A percentile compares a stretch with the other conserved stretches of the same genome.
These are phyloP conservation scores for Pseudodiploospora longispora DNA, from an alignment of 2,329 filamentous ascomycete species.

Conservation along the genomic window DNA sequence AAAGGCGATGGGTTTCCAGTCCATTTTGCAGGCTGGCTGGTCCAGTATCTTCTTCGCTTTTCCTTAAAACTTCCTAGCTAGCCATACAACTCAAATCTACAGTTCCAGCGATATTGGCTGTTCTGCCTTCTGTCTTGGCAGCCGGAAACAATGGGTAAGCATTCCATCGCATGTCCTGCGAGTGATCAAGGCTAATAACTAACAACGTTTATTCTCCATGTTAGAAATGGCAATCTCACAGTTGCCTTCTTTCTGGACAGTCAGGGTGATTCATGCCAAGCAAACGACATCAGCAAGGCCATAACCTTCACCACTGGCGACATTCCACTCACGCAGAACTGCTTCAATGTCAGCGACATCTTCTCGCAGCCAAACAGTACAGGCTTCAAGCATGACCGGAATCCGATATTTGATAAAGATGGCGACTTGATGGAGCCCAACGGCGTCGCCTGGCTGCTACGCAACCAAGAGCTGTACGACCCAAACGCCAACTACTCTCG, in stretches of 20 bases:
- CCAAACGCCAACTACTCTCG: conserved; percentile 10
- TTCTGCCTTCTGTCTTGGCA: too few relatives aligned
- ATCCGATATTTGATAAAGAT: background rate
- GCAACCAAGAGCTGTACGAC: conserved; percentile 8
- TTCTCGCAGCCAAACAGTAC: conserved; percentile 11
- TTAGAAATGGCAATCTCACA: too few relatives aligned
- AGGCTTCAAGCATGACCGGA: conserved; percentile 3
- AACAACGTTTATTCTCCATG: too few relatives aligned
- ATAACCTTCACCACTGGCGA: conserved; percentile 10
- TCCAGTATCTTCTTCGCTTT: too few relatives aligned
- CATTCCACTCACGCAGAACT: conserved; percentile 9
- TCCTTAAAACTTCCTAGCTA: too few relatives aligned
- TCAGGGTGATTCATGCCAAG: conserved; percentile 7
- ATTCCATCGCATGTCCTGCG: too few relatives aligned
- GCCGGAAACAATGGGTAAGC: too few relatives aligned
- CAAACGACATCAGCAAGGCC: conserved; percentile 10
- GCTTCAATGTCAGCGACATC: conserved; percentile 15
- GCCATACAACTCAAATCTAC: too few relatives aligned
- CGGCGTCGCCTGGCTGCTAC: conserved; percentile 9
- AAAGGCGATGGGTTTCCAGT: too few relatives aligned
- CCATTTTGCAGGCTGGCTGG: too few relatives aligned
- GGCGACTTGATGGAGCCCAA: conserved; percentile 1
- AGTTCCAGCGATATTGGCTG: too few relatives aligned
- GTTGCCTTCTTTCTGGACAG: background rate
- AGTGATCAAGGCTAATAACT: too few relatives aligned